phyloP scores from a whole-genome alignment of 2,329 filamentous ascomycete genomes.

The Thielaviopsis musarum region DNA sequence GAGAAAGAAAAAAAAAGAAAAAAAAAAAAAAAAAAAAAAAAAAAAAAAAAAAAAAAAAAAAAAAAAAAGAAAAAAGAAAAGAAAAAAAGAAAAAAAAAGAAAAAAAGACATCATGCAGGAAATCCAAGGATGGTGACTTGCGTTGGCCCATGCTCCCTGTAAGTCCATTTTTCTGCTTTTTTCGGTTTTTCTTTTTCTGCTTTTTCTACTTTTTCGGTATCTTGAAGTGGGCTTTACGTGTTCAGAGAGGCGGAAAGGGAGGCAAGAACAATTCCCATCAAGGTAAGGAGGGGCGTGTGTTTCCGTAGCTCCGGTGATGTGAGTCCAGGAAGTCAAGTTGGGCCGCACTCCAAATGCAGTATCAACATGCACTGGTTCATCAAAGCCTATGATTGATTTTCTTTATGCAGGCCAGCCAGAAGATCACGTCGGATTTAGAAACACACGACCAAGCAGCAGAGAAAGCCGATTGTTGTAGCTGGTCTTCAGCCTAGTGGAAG shows the following conservation, averaged over 20 bases:
- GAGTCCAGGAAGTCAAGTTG: not conserved
- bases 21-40: too few species aligned
- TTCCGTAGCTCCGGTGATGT: not conserved
- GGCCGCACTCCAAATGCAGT: not conserved
- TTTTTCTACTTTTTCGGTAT: too few species aligned
- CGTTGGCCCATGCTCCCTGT: not conserved
- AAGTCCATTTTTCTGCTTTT: not conserved
- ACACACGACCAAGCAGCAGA: too few species aligned
- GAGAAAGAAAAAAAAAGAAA: too few species aligned
- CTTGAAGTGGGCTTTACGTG: not conserved
- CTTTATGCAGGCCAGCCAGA: too few species aligned
- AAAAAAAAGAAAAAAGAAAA: not conserved
- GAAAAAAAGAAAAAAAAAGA: not conserved
- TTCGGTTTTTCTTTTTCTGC: too few species aligned
- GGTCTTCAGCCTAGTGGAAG: too few species aligned
- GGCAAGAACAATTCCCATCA: not conserved
- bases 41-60: too few species aligned
- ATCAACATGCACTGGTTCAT: not conserved
- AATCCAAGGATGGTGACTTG: not conserved
- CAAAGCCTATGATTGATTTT: too few species aligned
- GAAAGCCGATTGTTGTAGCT: too few species aligned
- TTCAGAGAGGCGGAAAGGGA: not conserved
- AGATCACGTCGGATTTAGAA: too few species aligned
- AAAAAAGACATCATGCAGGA: not conserved
- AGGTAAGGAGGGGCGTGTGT: not conserved